Evolutionary conservation across 805 yeast species (phyloP).

Genomic region (Myxozyma vanderwaltii): DNA sequence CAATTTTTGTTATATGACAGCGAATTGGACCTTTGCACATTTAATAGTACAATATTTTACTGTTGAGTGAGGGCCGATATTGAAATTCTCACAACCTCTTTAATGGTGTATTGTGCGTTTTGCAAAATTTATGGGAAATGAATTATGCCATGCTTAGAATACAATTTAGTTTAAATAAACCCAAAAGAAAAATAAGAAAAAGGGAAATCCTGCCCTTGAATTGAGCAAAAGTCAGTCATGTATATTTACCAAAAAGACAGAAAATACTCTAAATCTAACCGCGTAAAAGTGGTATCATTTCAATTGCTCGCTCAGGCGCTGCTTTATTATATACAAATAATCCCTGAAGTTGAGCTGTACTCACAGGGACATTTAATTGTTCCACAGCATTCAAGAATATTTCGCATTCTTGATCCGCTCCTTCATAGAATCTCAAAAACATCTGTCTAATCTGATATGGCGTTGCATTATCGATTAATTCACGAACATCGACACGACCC

Average conservation of each 20-base stretch:
- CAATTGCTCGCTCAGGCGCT: slow-evolving; percentile 73
- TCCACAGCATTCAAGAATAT: slow-evolving; percentile 51
- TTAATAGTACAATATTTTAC: neutral
- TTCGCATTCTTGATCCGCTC: slow-evolving; percentile 47
- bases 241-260: too few relatives aligned
- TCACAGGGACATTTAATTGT: slow-evolving; percentile 58
- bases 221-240: too few relatives aligned
- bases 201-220: neutral
- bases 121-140: neutral
- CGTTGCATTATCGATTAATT: slow-evolving; percentile 83
- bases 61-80: too few relatives aligned
- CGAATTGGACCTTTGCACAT: neutral
- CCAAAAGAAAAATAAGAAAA: too few relatives aligned
- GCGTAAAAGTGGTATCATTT: slow-evolving; percentile 50
- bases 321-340: slow-evolving; percentile 89
- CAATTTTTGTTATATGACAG: too few relatives aligned
- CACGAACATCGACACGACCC: slow-evolving; percentile 88
- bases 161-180: neutral
- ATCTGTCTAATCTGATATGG: slow-evolving; percentile 74
- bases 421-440: slow-evolving; percentile 85
- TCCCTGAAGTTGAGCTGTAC: slow-evolving; percentile 96
- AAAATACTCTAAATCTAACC: neutral
- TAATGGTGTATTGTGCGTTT: neutral
- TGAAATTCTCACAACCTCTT: neutral
- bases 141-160: neutral